Percentiles rank a stretch among this genome's conserved stretches.
Conservation (phyloP, 2,329 filamentous ascomycete species). For the Mycosphaerella arachidis region DNA sequence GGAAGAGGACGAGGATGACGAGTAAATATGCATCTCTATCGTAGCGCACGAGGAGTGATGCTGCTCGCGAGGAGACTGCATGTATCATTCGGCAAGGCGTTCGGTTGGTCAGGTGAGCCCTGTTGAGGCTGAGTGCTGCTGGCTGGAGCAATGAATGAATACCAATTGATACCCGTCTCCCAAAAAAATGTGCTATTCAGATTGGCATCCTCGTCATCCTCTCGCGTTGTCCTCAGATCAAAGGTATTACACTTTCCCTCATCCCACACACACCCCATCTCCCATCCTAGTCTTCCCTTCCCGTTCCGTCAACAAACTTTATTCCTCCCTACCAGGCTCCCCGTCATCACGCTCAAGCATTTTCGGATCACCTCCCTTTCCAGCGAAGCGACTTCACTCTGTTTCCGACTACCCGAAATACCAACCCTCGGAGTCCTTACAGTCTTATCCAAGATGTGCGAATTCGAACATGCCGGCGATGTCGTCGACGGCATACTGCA, state of each 20-base stretch:
- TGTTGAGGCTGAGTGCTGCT: conserved; percentile 5
- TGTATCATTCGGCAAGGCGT: conserved; percentile 18
- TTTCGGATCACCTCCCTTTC: neutral
- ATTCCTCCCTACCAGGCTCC: neutral
- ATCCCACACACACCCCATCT: neutral
- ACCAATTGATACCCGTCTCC: conserved; percentile 22
- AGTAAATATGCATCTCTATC: conserved; percentile 19
- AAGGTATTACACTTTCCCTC: neutral
- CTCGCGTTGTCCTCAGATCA: neutral
- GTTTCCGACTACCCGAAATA: neutral
- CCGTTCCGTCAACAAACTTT: neutral
- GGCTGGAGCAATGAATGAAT: conserved; percentile 19
- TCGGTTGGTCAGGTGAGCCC: conserved; percentile 9
- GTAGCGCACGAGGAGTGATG: conserved; percentile 6
- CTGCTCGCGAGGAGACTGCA: conserved; percentile 13
- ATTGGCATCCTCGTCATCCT: conserved; percentile 3
- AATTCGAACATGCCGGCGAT: neutral
- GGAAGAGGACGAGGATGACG: conserved; percentile 44
- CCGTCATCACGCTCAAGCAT: neutral
- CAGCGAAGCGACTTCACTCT: neutral
- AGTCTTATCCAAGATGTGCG: neutral
- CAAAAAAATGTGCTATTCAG: neutral
- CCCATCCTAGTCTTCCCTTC: neutral
- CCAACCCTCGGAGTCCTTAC: neutral
- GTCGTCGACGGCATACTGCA: neutral